Evolutionary conservation across 192 early-diverging fungal genomes (phyloP), one percentile per base, ranked within the genome.

Genomic region (Backusella luteola): DNA sequence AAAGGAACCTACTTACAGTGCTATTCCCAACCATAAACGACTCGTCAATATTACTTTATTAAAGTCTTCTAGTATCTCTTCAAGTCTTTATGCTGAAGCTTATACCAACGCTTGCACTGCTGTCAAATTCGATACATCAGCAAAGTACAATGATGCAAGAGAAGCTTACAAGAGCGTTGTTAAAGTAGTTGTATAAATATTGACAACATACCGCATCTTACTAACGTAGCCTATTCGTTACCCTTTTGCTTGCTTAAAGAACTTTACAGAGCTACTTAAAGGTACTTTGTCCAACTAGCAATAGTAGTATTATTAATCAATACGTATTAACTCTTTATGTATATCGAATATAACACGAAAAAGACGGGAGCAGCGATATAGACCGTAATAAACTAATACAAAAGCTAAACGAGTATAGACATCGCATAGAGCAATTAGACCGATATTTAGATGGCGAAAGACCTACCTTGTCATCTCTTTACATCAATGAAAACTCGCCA

Each of bases 371-470:
- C 17, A 71, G 29, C 34, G 44, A 44, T 23, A 11, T 67, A 36
- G 32, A 76, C 26, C 49, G 73, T 21, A 63, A 77, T n/a, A 34
- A 79, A 34, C 36, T 83, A 23, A 71, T 79, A 26, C 82, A 83
- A 44, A 83, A 83, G 46, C 69, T 67, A 8, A 66, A 76, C 23
- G 76, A 83, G 34, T 83, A 83, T 53, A 49, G 35, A 36, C 77
- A 73, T 66, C 63, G 82, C 11, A 39, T 72, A 12, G 78, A 79
- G 21, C 82, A 83, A 71, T 15, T 83, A 39, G 73, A 75, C 35
- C 77, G 77, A 6, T 77, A 74, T 15, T 21, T 71, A 21, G 35
- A 69, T 38, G 70, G 70, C 6, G 42, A 39, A 71, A 44, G 39
- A 44, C 42, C 32, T 29, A 39, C 21, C 19, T 14, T 23, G 21